A percentile compares a stretch with the other conserved stretches of the same genome.
Conservation (phyloP, 345 rosid genomes). For the Populus nigra region DNA sequence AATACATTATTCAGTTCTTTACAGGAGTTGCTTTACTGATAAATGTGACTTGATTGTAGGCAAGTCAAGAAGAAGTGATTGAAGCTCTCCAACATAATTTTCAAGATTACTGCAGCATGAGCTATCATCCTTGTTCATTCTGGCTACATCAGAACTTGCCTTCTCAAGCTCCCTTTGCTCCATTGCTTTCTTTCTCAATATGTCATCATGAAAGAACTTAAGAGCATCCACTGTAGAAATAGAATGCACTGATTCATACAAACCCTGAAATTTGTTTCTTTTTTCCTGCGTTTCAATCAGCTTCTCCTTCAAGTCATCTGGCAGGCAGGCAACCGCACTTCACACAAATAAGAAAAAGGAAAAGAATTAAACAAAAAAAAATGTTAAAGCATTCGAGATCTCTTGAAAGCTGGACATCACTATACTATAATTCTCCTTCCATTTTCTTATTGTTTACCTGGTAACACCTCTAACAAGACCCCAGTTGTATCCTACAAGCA, state of each 20-base stretch:
- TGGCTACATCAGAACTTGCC: conserved; percentile 16
- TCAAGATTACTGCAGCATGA: conserved; percentile 28
- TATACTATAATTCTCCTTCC: neutral
- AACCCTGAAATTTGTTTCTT: conserved; percentile 32
- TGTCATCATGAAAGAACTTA: conserved; percentile 41
- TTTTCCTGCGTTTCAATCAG: conserved; percentile 48
- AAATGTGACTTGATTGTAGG: conserved; percentile 41
- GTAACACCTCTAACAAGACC: conserved; percentile 77
- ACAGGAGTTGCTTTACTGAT: conserved; percentile 13
- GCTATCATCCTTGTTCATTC: conserved; percentile 20
- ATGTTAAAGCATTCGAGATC: neutral
- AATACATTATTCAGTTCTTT: neutral
- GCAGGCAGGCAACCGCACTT: conserved; percentile 67
- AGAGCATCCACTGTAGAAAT: conserved; percentile 56
- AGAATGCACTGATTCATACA: conserved; percentile 45
- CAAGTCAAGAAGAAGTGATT: conserved; percentile 46
- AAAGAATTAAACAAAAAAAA: neutral
- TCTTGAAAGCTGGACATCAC: neutral
- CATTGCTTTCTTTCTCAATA: conserved; percentile 32
- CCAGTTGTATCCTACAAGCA: conserved; percentile 59
- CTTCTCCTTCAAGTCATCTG: conserved; percentile 48
- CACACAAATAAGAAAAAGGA: conserved; percentile 3
- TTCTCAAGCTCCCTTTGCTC: conserved; percentile 26
- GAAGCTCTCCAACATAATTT: conserved; percentile 44
- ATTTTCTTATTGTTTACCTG: conserved; percentile 38